A percentile compares a stretch with the other conserved stretches of the same genome.
Evolutionary conservation across 2,329 filamentous ascomycete species (phyloP).

Genomic region (Monosporascus sp.): DNA sequence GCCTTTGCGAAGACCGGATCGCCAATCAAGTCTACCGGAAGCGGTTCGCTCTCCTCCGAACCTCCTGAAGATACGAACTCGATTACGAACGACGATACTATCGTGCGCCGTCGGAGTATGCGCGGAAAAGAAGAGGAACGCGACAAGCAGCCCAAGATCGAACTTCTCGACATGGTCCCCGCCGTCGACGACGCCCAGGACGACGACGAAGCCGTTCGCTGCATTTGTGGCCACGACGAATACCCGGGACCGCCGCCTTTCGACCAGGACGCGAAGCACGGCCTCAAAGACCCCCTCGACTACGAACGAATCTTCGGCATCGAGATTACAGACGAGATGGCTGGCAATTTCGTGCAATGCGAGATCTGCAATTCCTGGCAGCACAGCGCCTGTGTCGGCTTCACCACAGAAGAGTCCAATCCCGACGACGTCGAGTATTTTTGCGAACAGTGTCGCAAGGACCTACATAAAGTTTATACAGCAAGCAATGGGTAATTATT

Average conservation of each 20-base stretch:
- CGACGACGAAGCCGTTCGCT: constrained; percentile 92
- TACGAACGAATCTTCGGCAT: constrained; percentile 53
- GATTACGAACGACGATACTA: constrained; percentile 53
- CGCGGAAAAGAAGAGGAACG: constrained; percentile 63
- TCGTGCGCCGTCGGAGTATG: constrained; percentile 71
- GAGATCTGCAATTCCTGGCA: constrained; percentile 98
- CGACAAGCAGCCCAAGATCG: constrained; percentile 38
- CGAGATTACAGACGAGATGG: constrained; percentile 75
- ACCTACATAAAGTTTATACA: constrained; percentile 78
- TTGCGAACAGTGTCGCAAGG: constrained; percentile 89
- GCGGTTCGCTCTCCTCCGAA: constrained; percentile 66
- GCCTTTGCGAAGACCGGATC: constrained; percentile 68
- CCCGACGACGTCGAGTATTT: constrained; percentile 84
- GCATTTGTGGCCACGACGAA: constrained; percentile 89
- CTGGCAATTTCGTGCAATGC: constrained; percentile 96
- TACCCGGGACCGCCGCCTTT: constrained; percentile 78
- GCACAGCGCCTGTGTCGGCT: constrained; percentile 94
- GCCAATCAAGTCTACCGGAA: constrained; percentile 69
- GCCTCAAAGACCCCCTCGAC: constrained; percentile 52
- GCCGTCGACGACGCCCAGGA: constrained; percentile 67
- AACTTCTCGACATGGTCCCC: constrained; percentile 41
- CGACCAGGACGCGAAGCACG: constrained; percentile 48
- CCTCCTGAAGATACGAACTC: constrained; percentile 55
- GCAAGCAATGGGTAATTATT: constrained; percentile 77
- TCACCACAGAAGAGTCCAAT: constrained; percentile 87